Percentiles rank a stretch among this genome's conserved stretches.
Conservation (phyloP, 164 flowering plant species). For the Piper longum region DNA sequence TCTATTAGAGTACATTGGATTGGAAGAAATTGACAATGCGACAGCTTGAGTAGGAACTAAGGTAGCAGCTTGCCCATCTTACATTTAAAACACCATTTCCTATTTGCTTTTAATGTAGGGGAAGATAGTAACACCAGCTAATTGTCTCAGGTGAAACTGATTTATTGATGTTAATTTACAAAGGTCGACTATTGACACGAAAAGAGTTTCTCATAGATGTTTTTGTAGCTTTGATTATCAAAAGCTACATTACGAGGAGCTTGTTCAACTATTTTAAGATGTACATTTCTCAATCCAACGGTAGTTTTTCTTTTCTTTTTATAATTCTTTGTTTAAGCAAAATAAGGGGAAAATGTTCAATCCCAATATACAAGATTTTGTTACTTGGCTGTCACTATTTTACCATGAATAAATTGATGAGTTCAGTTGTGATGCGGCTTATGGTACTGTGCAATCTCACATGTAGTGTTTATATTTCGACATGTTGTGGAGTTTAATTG, state of each 20-base stretch:
- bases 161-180: no score
- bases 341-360: background rate
- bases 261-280: background rate
- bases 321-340: background rate
- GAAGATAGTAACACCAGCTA: background rate
- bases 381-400: background rate
- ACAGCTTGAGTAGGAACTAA: background rate
- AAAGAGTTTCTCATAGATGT: no score
- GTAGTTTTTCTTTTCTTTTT: background rate
- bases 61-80: background rate
- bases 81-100: background rate
- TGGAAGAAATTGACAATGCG: background rate
- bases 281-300: background rate
- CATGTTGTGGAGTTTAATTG: background rate
- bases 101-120: slow-evolving; percentile 4
- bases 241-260: background rate
- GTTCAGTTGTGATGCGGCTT: background rate
- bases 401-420: background rate
- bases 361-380: background rate
- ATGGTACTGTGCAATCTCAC: background rate
- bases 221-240: background rate
- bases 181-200: no score
- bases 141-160: no score
- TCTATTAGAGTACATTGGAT: slow-evolving; percentile 11
- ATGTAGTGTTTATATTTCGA: background rate